These are phyloP conservation scores for Eucommia ulmoides DNA, from an alignment of 257 asterid genomes.

Conservation along the genomic window DNA sequence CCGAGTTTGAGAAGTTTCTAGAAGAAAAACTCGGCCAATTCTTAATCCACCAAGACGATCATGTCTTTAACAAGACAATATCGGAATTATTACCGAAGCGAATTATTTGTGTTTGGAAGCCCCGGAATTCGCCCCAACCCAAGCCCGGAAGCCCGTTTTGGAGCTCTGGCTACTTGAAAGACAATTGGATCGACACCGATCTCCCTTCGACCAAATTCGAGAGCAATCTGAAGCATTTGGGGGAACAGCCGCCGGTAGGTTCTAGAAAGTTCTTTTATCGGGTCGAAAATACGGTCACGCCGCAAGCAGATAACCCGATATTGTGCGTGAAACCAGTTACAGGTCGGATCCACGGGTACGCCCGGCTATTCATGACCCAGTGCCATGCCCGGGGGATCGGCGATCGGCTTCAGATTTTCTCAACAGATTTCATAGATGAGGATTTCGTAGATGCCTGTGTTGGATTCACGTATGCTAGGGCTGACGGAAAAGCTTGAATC, in stretches of 20 bases:
- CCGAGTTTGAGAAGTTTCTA: constrained; percentile 50
- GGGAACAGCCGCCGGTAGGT: constrained; percentile 40
- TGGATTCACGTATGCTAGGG: constrained; percentile 57
- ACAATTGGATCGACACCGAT: constrained; percentile 13
- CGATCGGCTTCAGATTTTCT: constrained; percentile 56
- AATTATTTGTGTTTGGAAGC: constrained; percentile 87
- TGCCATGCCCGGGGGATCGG: constrained; percentile 29
- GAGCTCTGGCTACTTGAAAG: constrained; percentile 15
- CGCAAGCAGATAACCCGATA: constrained; percentile 78
- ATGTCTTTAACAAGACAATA: constrained; percentile 46
- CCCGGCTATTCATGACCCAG: constrained; percentile 56
- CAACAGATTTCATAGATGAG: constrained; percentile 69
- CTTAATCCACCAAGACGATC: constrained; percentile 59
- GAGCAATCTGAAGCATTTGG: constrained; percentile 57
- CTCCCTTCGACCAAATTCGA: constrained; percentile 78
- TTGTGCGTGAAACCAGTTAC: constrained; percentile 77
- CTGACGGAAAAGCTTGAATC: constrained; percentile 39
- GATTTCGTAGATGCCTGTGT: constrained; percentile 92
- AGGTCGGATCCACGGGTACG: constrained; percentile 53
- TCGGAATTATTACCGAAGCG: constrained; percentile 59
- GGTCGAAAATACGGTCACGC: constrained; percentile 94
- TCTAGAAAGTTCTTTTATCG: constrained; percentile 58
- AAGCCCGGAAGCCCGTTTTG: constrained; percentile 43
- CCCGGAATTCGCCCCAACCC: constrained; percentile 55
- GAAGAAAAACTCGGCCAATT: constrained; percentile 54